phyloP scores from a whole-genome alignment of 176 grass and related monocot genomes.

The Carex scoparia region DNA sequence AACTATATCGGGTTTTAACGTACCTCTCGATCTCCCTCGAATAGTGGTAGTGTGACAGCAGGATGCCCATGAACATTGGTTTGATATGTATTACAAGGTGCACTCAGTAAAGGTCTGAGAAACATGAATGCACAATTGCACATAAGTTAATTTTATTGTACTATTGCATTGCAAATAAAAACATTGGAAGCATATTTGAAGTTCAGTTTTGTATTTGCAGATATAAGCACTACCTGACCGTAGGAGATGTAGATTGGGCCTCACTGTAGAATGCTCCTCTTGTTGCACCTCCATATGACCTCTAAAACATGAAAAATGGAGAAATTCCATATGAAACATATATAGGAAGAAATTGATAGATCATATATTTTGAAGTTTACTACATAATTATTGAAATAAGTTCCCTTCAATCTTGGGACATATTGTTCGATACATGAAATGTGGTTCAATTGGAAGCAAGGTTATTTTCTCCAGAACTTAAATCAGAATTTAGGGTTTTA shows the following conservation, averaged over 20 bases:
- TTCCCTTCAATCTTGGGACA: not conserved
- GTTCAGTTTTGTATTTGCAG: not conserved
- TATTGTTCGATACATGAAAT: not conserved
- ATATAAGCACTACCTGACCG: not conserved
- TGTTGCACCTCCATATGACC: constrained; percentile 3
- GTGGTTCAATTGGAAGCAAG: not conserved
- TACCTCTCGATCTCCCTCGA: constrained; percentile 23
- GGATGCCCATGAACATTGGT: not conserved
- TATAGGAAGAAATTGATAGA: not conserved
- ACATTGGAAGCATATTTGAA: constrained; percentile 1
- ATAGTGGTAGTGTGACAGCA: constrained; percentile 17
- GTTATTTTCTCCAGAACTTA: not conserved
- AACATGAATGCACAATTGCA: not conserved
- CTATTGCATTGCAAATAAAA: constrained; percentile 17
- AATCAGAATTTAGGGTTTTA: not conserved
- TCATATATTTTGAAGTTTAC: not conserved
- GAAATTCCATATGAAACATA: not conserved
- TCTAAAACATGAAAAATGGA: not conserved
- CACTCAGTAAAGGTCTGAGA: constrained; percentile 13
- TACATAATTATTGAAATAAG: not conserved
- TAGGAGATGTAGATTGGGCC: not conserved
- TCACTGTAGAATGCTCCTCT: constrained; percentile 13
- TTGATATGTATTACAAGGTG: constrained; percentile 14
- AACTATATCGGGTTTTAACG: not conserved
- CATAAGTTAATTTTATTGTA: not conserved